Evolutionary conservation across 2,329 filamentous ascomycete species (phyloP).

Genomic region (Hypoxylon sp.): DNA sequence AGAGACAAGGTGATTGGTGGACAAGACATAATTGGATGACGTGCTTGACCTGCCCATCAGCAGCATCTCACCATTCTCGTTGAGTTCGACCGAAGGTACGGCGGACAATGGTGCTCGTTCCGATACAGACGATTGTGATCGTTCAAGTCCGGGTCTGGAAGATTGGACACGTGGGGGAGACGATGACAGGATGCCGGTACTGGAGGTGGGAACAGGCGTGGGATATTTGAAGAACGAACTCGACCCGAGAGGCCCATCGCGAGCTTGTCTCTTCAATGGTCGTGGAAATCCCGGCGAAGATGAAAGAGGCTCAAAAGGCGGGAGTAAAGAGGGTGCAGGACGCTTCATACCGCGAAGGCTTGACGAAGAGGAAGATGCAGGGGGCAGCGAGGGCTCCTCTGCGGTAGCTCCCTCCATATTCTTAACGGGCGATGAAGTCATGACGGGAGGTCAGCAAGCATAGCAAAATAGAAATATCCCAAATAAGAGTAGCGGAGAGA

Average conservation of each 20-base stretch:
- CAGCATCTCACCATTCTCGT: constrained; percentile 83
- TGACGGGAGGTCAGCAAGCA: constrained; percentile 48
- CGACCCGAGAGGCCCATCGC: constrained; percentile 55
- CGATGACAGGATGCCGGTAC: constrained; percentile 89
- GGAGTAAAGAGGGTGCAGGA: constrained; percentile 77
- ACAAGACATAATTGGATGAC: constrained; percentile 95
- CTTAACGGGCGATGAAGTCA: constrained; percentile 52
- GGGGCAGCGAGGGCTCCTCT: constrained; percentile 57
- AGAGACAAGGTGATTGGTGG: constrained; percentile 91
- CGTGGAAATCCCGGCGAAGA: constrained; percentile 81
- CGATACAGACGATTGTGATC: constrained; percentile 75
- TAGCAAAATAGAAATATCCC: constrained; percentile 39
- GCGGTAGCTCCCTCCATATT: constrained; percentile 50
- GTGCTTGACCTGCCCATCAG: constrained; percentile 95
- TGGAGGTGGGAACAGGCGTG: constrained; percentile 93
- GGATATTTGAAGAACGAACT: constrained; percentile 80
- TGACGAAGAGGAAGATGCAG: constrained; percentile 43
- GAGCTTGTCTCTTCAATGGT: constrained; percentile 76
- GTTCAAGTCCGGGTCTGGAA: constrained; percentile 66
- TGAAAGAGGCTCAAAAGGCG: constrained; percentile 84
- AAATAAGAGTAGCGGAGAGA: constrained; percentile 27
- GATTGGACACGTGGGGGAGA: constrained; percentile 76
- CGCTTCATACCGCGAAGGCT: constrained; percentile 68
- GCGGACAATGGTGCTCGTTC: constrained; percentile 87
- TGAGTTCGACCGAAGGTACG: constrained; percentile 86